Base-by-base conservation (phyloP, 805 yeast genomes). In the Hanseniaspora lindneri region DNA sequence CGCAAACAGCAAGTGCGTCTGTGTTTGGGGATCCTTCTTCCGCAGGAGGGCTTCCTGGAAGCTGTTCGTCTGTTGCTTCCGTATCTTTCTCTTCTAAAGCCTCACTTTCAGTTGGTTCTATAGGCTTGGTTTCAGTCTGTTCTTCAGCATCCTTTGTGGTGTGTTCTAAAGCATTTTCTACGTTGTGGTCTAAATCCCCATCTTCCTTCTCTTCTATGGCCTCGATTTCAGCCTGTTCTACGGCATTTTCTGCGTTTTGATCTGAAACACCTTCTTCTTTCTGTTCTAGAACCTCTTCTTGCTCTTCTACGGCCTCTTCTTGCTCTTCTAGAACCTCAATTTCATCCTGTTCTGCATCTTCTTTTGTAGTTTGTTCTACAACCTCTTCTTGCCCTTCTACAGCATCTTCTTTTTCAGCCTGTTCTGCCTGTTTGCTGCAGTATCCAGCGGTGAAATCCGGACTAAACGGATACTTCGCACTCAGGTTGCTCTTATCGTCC, bases 331-430 rank as follows among this genome's bases (percentile, higher is more conserved):
- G 8, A 27, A 37, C 27, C 50, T 49, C 57, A 47, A 46, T 46
- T 40, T 53, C 57, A 35, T 54, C 52, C 24, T 35, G 49, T 41
- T 40, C 51, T 50, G 39, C 48, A 34, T 28, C 39, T 42, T 28
- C 21, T 25, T 25, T 27, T 48, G 48, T 13, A 19, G 37, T 23
- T 27, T 51, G 27, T 17, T 41, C 10, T 30, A 13, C 35, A 5
- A 19, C 25, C 10, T 6, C 30, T 28, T 19, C n/a, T n/a, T 30
- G 30, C 11, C 30, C 13, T 27, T 9, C 30, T 27, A 13, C 7
- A 30, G n/a, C 34, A 14, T 10, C n/a, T 30, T 30, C 34, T 7
- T 14, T n/a, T 30, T 30, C 34, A 11, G n/a, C n/a, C n/a, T 14
- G 17, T 30, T 13, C 34, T 14, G 37, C 41, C 44, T n/a, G 27